Evolutionary conservation across 345 rosid species (phyloP).

Genomic region (Eucalyptus regnans): DNA sequence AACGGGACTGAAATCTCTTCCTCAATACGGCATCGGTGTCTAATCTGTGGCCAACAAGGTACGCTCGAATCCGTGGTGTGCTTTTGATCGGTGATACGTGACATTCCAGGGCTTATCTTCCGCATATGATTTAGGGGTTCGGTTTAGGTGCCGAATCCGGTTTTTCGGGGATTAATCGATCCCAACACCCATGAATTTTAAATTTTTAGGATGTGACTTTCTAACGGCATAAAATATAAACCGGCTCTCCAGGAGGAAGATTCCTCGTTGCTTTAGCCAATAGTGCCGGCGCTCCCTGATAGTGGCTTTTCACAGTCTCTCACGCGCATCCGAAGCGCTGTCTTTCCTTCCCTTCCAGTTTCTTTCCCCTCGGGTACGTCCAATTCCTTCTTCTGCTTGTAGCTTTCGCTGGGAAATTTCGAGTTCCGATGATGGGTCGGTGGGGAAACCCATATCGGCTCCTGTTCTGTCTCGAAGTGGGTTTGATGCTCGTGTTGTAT

Average conservation of each 20-base stretch:
- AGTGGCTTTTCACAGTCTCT: neutral
- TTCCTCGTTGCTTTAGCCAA: neutral
- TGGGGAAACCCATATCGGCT: neutral
- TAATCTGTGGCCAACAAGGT: no score
- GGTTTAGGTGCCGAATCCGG: no score
- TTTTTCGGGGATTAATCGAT: no score
- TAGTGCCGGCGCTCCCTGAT: neutral
- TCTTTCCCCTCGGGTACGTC: neutral
- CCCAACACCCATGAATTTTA: neutral
- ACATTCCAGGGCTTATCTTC: no score
- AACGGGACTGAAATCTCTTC: no score
- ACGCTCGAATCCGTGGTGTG: no score
- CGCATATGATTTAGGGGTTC: no score
- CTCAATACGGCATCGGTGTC: no score
- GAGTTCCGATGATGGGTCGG: neutral
- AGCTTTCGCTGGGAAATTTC: neutral
- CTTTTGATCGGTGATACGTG: no score
- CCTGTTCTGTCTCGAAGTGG: neutral
- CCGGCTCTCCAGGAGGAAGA: neutral
- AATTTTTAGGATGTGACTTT: neutral
- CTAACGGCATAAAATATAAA: neutral
- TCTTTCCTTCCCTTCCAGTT: neutral
- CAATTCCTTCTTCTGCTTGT: neutral
- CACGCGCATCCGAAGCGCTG: neutral
- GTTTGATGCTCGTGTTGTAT: neutral